Conservation (phyloP, 192 early-diverging fungal genomes). For the Obelidium mucronatum region DNA sequence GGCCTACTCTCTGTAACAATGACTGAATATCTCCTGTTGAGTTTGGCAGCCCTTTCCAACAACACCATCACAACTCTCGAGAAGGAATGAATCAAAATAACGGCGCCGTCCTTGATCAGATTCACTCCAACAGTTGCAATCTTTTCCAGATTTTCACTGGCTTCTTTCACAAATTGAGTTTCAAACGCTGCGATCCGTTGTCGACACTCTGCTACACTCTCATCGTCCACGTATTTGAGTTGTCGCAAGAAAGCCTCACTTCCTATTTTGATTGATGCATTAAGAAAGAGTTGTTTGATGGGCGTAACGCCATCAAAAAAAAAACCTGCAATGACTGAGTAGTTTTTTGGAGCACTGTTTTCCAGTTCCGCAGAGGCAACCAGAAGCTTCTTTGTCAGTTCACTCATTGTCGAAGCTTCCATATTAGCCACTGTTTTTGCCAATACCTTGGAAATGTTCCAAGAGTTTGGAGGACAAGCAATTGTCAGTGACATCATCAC, state of each 20-base stretch:
- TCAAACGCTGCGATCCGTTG: conserved; percentile 72
- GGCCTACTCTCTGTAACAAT: conserved; percentile 92
- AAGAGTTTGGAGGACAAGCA: neutral
- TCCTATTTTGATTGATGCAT: conserved; percentile 17
- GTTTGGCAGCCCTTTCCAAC: conserved; percentile 73
- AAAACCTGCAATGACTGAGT: conserved; percentile 86
- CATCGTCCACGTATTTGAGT: conserved; percentile 62
- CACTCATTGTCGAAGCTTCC: conserved; percentile 86
- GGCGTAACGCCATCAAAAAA: neutral
- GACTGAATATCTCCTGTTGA: conserved; percentile 89
- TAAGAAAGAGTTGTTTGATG: conserved; percentile 6
- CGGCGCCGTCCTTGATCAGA: conserved; percentile 32
- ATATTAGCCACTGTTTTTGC: neutral
- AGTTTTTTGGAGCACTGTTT: conserved; percentile 72
- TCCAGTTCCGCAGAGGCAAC: conserved; percentile 68
- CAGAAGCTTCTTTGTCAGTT: conserved; percentile 83
- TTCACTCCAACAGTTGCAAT: conserved; percentile 63
- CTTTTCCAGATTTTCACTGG: conserved; percentile 71
- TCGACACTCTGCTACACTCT: conserved; percentile 52
- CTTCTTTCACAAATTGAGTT: conserved; percentile 76
- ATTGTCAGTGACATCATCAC: neutral
- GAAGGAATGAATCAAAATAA: conserved; percentile 93
- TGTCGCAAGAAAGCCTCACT: conserved; percentile 47
- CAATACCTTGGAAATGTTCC: neutral
- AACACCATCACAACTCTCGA: conserved; percentile 93